Evolutionary conservation across 1,284 basidiomycete genomes (phyloP), one percentile per base, ranked within the genome.

Genomic region (Vanrija pseudolonga): DNA sequence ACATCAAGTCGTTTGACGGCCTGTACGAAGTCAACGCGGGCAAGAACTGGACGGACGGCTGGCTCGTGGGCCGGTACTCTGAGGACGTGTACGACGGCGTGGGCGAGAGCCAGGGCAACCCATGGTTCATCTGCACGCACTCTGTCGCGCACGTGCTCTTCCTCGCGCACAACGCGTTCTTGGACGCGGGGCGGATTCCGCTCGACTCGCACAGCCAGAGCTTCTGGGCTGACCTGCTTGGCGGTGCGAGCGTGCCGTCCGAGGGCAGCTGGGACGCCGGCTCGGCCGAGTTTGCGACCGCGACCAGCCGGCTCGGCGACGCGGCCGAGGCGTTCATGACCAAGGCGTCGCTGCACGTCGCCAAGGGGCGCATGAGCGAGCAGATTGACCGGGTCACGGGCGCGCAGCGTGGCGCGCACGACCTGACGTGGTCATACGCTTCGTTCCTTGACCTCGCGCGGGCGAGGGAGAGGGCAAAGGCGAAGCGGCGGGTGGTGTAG

Each of bases 81-180:
- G 72, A 78, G 64, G 79, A 80, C 62, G 64, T 76, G 7, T 80
- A 80, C 63, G 73, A 78, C 57, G 74, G 78, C 18, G 63, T 72
- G 5, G 73, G 74, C 12, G 61, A 61, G 17, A 67, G 69, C 14
- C 55, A 55, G 22, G 78, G 70, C 3, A 74, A 78, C 59, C 77
- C 79, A 2, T 80, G 78, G 78, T 73, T 50, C 61, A 68, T 79
- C 24, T 71, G 73, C 56, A 78, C 76, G 7, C 65, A 72, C 42
- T 70, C 76, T 0, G 68, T 77, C 9, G 69, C 78, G 6, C 73
- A 79, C 41, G 65, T 71, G 45, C 59, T 79, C 15, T 77, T 73
- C 61, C 62, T 64, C 5, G 66, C 70, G 12, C 49, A 59, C 48
- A 44, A 57, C 1, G 49, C 44, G 15, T 68, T 70, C 50, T 49